These are phyloP conservation scores for Pterocarpus macrocarpus DNA, from an alignment of 306 rosid genomes.

Conservation along the genomic window DNA sequence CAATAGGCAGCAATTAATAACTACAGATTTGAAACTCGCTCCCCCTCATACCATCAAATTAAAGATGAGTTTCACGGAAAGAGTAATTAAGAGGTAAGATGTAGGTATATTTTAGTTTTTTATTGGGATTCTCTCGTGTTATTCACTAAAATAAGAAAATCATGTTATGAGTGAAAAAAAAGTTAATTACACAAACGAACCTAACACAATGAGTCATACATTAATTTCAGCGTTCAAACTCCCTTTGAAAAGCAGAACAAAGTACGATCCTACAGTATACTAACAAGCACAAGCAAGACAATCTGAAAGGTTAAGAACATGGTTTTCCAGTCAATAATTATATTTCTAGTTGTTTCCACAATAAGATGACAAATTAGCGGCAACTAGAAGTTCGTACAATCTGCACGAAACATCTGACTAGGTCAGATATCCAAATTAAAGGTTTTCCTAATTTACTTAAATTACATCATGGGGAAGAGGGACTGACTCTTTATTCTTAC, in stretches of 20 bases:
- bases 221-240: constrained; percentile 8
- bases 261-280: neutral
- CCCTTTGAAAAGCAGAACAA: neutral
- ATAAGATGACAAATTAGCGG: neutral
- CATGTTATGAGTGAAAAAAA: neutral
- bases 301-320: neutral
- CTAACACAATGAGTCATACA: neutral
- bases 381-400: neutral
- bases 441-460: too few relatives aligned
- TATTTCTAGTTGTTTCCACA: neutral
- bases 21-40: neutral
- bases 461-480: neutral
- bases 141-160: neutral
- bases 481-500: neutral
- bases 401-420: neutral
- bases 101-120: too few relatives aligned
- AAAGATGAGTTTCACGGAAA: neutral
- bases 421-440: neutral
- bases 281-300: neutral
- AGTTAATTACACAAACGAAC: neutral
- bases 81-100: neutral
- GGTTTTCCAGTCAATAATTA: constrained; percentile 19
- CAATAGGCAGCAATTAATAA: too few relatives aligned
- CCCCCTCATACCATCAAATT: neutral
- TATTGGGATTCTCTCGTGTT: too few relatives aligned